Percentiles rank a stretch among this genome's conserved stretches.
These are phyloP conservation scores for Candida lessepsii DNA, from an alignment of 805 yeast species.

Conservation along the genomic window DNA sequence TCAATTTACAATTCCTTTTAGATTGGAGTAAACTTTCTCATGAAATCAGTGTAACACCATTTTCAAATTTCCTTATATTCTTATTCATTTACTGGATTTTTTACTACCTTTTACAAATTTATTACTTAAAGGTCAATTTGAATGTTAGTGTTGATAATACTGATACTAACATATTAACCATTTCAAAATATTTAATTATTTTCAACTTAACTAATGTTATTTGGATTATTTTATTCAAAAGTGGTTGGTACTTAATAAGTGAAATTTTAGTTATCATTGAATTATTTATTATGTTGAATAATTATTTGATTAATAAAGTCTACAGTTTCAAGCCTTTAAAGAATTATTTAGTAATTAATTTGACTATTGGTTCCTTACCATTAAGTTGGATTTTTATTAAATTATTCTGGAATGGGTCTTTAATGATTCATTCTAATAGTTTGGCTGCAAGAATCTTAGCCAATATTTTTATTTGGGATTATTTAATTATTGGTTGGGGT, in stretches of 20 bases:
- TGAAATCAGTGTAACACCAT: constrained; percentile 64
- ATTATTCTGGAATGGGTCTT: constrained; percentile 85
- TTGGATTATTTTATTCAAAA: constrained; percentile 65
- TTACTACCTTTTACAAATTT: constrained; percentile 50
- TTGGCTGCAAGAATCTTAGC: constrained; percentile 67
- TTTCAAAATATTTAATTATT: constrained; percentile 50
- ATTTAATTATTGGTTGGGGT: constrained; percentile 61
- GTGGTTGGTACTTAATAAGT: constrained; percentile 55
- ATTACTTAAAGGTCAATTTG: constrained; percentile 34
- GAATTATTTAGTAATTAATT: constrained; percentile 59
- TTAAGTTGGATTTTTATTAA: constrained; percentile 72
- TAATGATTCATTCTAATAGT: constrained; percentile 58
- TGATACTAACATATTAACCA: constrained; percentile 13
- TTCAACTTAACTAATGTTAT: constrained; percentile 59
- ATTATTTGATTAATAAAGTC: constrained; percentile 61
- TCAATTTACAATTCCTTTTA: constrained; percentile 53
- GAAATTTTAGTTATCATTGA: constrained; percentile 60
- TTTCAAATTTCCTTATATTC: constrained; percentile 55
- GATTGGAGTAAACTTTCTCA: constrained; percentile 51
- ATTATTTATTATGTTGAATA: constrained; percentile 54
- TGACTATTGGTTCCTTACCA: constrained; percentile 68
- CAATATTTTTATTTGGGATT: constrained; percentile 75
- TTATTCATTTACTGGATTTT: constrained; percentile 58
- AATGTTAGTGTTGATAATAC: constrained; percentile 15
- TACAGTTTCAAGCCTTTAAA: constrained; percentile 50